Evolutionary conservation across 2,329 filamentous ascomycete species (phyloP).

Genomic region (Colletotrichum gloeosporioides): DNA sequence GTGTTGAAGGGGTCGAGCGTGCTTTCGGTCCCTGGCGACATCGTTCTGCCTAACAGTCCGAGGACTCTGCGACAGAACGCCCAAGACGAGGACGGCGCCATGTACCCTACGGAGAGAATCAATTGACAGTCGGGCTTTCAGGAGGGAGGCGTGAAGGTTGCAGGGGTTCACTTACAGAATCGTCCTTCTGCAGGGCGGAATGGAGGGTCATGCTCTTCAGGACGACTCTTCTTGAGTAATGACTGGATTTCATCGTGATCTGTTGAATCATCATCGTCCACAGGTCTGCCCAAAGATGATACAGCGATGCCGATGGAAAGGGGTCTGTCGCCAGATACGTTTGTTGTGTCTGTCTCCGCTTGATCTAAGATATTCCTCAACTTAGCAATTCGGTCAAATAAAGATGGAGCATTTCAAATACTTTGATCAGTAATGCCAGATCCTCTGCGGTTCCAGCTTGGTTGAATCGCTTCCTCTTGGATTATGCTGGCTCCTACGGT

Average conservation of each 20-base stretch:
- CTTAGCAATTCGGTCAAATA: not conserved
- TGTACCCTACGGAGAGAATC: not conserved
- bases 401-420: not conserved
- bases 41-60: not conserved
- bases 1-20: slow-evolving; percentile 3
- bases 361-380: not conserved
- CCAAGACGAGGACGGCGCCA: not conserved
- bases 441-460: not conserved
- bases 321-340: not conserved
- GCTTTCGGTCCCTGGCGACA: not conserved
- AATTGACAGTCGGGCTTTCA: not conserved
- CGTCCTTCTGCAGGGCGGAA: not conserved
- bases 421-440: not conserved
- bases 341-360: not conserved
- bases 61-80: not conserved
- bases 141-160: not conserved
- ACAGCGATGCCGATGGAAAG: not conserved
- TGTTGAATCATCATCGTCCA: not conserved
- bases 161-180: not conserved
- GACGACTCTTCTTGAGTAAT: not conserved
- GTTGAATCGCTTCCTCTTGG: not conserved
- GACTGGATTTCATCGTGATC: not conserved
- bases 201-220: not conserved
- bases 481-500: not conserved
- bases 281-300: not conserved